Evolutionary conservation across 2,329 filamentous ascomycete species (phyloP).

Genomic region (Fusarium praegraminearum): DNA sequence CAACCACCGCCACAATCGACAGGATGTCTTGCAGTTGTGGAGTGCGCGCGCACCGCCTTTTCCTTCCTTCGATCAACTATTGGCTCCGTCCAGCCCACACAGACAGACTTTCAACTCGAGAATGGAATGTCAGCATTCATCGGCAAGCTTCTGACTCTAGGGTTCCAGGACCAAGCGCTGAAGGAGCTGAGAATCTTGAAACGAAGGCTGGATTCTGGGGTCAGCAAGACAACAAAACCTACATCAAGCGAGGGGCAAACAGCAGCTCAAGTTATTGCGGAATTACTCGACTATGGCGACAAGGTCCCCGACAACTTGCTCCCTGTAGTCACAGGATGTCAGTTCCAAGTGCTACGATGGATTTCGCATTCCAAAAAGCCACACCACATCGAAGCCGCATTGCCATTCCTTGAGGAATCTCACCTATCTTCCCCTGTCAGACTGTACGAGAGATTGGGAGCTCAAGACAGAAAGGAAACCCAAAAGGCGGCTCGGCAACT

Average conservation of each 20-base stretch:
- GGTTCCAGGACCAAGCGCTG: slow-evolving; percentile 74
- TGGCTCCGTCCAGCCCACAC: slow-evolving; percentile 62
- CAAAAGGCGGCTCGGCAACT: slow-evolving; percentile 74
- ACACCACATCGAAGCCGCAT: slow-evolving; percentile 66
- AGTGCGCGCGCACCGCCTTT: slow-evolving; percentile 78
- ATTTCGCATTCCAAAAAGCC: slow-evolving; percentile 71
- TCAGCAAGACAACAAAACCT: slow-evolving; percentile 51
- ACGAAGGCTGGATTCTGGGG: slow-evolving; percentile 64
- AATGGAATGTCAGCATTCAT: slow-evolving; percentile 78
- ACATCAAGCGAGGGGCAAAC: slow-evolving; percentile 49
- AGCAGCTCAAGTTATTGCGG: slow-evolving; percentile 58
- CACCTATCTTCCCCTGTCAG: slow-evolving; percentile 68
- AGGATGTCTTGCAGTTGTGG: slow-evolving; percentile 68
- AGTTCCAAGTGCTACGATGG: slow-evolving; percentile 73
- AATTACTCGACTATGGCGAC: slow-evolving; percentile 72
- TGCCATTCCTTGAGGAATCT: slow-evolving; percentile 66
- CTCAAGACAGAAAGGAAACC: slow-evolving; percentile 58
- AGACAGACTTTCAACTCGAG: slow-evolving; percentile 77
- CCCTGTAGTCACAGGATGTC: slow-evolving; percentile 70
- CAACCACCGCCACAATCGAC: slow-evolving; percentile 52
- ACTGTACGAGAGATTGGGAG: slow-evolving; percentile 64
- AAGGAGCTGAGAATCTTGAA: slow-evolving; percentile 78
- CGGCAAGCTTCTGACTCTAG: slow-evolving; percentile 72
- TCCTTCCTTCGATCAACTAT: slow-evolving; percentile 71
- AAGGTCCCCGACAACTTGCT: slow-evolving; percentile 60